A percentile compares a stretch with the other conserved stretches of the same genome.
These are phyloP conservation scores for Nakazawaea ishiwadae DNA, from an alignment of 805 yeast genomes.

Conservation along the genomic window DNA sequence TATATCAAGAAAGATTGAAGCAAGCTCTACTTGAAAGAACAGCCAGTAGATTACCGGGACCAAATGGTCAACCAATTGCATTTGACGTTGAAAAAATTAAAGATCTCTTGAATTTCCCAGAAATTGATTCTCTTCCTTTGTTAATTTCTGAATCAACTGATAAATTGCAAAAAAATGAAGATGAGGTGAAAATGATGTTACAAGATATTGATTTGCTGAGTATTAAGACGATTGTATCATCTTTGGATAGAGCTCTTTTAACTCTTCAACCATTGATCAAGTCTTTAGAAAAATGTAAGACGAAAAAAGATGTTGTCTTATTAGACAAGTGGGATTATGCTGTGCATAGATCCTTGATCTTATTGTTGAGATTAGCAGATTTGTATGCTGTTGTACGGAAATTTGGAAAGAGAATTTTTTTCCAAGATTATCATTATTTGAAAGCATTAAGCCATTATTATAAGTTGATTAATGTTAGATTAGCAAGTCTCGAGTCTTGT, in stretches of 20 bases:
- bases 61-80: conserved; percentile 13
- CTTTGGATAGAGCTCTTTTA: conserved; percentile 26
- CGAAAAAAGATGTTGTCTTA: conserved; percentile 16
- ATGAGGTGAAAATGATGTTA: conserved; percentile 15
- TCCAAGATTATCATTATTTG: conserved; percentile 40
- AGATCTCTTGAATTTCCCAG: conserved; percentile 17
- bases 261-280: conserved; percentile 20
- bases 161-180: conserved; percentile 12
- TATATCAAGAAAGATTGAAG: conserved; percentile 22
- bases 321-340: conserved; percentile 25
- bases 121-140: conserved; percentile 8
- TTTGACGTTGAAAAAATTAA: conserved; percentile 15
- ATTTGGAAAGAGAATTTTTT: conserved; percentile 42
- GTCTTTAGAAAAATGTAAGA: conserved; percentile 20
- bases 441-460: conserved; percentile 29
- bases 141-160: not conserved
- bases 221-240: conserved; percentile 20
- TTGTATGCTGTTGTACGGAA: conserved; percentile 41
- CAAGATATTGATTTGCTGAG: conserved; percentile 17
- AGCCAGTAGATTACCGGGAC: conserved; percentile 11
- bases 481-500: conserved; percentile 19
- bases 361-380: conserved; percentile 45
- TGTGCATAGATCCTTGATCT: conserved; percentile 35
- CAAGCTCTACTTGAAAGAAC: conserved; percentile 21
- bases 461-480: conserved; percentile 20